phyloP scores from a whole-genome alignment of 2,329 filamentous ascomycete species.

The Monilinia polystroma region DNA sequence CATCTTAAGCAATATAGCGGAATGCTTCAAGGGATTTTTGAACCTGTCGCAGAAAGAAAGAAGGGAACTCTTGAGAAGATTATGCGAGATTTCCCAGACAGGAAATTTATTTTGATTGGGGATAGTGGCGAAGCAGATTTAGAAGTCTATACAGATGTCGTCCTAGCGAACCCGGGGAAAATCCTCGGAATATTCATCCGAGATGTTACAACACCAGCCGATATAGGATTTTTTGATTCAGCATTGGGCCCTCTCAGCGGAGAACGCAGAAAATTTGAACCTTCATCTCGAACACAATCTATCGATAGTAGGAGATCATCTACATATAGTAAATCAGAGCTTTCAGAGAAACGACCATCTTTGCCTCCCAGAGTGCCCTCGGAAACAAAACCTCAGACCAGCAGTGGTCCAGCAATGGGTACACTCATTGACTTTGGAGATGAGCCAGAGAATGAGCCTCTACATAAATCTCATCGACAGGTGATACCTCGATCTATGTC shows the following conservation, averaged over 20 bases:
- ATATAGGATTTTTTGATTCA: constrained; percentile 72
- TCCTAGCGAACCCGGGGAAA: constrained; percentile 75
- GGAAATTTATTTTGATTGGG: constrained; percentile 87
- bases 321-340: constrained; percentile 25
- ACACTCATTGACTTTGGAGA: constrained; percentile 62
- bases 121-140: constrained; percentile 96
- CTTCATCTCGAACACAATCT: constrained; percentile 27
- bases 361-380: constrained; percentile 34
- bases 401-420: constrained; percentile 47
- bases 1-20: constrained; percentile 96
- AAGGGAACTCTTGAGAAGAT: constrained; percentile 83
- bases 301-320: constrained; percentile 29
- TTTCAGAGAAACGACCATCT: constrained; percentile 32
- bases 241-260: constrained; percentile 38
- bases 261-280: constrained; percentile 28
- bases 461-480: constrained; percentile 41
- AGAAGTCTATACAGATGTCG: constrained; percentile 96
- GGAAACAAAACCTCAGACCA: constrained; percentile 38
- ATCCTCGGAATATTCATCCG: constrained; percentile 87
- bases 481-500: constrained; percentile 37
- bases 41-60: constrained; percentile 93
- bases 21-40: constrained; percentile 97
- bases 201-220: constrained; percentile 82
- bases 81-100: constrained; percentile 81
- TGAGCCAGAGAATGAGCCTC: constrained; percentile 46